A percentile compares a stretch with the other conserved stretches of the same genome.
phyloP scores from a whole-genome alignment of 257 asterid species.

The Scutellaria minor region DNA sequence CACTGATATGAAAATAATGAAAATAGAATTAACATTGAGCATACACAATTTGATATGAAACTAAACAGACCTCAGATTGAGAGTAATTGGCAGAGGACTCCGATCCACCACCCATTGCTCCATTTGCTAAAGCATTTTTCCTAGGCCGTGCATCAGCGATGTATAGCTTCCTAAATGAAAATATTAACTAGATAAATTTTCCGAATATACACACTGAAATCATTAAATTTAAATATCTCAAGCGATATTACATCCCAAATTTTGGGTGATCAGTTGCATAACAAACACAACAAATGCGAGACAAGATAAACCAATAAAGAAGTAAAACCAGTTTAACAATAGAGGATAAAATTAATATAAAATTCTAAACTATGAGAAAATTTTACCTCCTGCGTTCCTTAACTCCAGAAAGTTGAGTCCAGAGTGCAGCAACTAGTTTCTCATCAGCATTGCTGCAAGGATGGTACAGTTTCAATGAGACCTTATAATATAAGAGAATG shows the following conservation, averaged over 20 bases:
- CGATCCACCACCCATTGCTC: constrained; percentile 99
- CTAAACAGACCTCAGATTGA: constrained; percentile 83
- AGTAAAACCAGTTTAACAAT: constrained; percentile 18
- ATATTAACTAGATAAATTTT: constrained; percentile 22
- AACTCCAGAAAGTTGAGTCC: constrained; percentile 77
- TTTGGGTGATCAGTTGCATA: constrained; percentile 12
- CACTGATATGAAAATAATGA: constrained; percentile 19
- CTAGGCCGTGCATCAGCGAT: constrained; percentile 99
- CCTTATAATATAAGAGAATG: background rate
- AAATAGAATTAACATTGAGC: constrained; percentile 23
- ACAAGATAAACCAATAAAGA: constrained; percentile 24
- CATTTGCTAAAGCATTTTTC: constrained; percentile 98
- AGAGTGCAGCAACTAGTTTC: constrained; percentile 86
- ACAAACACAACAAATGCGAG: constrained; percentile 13
- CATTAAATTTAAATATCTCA: constrained; percentile 3
- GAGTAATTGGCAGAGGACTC: constrained; percentile 97
- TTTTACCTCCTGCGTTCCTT: constrained; percentile 71
- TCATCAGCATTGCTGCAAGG: constrained; percentile 88
- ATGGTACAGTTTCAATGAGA: constrained; percentile 34
- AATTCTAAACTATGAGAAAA: constrained; percentile 27
- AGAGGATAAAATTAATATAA: constrained; percentile 20
- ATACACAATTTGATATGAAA: constrained; percentile 27
- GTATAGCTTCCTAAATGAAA: constrained; percentile 77
- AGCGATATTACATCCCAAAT: background rate
- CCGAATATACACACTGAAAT: constrained; percentile 12